Conservation (phyloP, 208 protist species). For the Acanthamoeba quina region DNA sequence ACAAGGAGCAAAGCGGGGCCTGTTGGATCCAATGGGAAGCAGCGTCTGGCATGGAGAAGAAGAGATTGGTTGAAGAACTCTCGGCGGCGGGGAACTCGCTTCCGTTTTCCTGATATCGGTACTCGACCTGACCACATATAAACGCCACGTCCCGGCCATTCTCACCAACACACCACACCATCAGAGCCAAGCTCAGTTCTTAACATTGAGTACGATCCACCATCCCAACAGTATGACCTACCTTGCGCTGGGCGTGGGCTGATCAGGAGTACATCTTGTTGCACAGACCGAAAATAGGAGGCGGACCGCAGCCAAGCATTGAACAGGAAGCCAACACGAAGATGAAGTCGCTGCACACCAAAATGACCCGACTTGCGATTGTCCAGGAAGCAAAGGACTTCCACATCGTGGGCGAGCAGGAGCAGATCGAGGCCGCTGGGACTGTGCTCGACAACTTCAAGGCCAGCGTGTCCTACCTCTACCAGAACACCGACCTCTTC, state of each 20-base stretch:
- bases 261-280: neutral
- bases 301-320: neutral
- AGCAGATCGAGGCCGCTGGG: neutral
- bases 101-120: neutral
- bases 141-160: neutral
- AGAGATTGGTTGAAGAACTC: neutral
- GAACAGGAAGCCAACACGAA: neutral
- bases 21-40: too few species aligned
- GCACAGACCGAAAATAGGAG: constrained; percentile 3
- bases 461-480: neutral
- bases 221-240: too few species aligned
- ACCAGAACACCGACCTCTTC: constrained; percentile 13
- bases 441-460: constrained; percentile 10
- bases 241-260: too few species aligned
- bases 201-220: neutral
- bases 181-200: neutral
- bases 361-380: neutral
- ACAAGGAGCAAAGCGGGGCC: too few species aligned
- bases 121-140: neutral
- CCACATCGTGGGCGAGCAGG: neutral
- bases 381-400: neutral
- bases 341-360: neutral
- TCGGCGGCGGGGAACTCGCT: neutral
- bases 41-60: neutral
- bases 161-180: neutral